phyloP scores from a whole-genome alignment of 2,329 filamentous ascomycete species.

The Zymoseptoria passerinii region DNA sequence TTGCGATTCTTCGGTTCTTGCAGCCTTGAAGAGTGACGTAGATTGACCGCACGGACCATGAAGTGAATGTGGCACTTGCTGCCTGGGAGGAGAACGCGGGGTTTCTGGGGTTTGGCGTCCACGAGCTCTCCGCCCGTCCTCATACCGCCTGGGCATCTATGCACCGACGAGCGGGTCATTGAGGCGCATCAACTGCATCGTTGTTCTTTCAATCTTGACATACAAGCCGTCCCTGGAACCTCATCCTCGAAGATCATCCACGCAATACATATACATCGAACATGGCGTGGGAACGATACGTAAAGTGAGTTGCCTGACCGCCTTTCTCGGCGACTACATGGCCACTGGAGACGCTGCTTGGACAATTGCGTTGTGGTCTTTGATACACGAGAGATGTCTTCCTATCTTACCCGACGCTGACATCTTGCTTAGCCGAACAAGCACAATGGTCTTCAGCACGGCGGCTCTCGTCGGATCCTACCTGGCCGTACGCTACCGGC shows the following conservation, averaged over 20 bases:
- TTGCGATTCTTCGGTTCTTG: background rate
- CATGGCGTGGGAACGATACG: conserved; percentile 12
- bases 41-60: no score
- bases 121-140: no score
- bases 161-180: background rate
- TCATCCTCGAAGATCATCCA: background rate
- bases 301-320: conserved; percentile 7
- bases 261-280: background rate
- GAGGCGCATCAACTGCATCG: background rate
- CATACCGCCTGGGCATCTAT: background rate
- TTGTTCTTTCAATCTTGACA: background rate
- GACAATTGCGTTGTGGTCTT: background rate
- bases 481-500: conserved; percentile 16
- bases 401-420: no score
- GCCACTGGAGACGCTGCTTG: background rate
- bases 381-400: background rate
- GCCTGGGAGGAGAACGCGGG: no score
- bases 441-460: conserved; percentile 21
- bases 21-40: no score
- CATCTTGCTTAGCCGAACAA: conserved; percentile 16
- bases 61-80: no score
- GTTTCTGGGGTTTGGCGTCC: no score
- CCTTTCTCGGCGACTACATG: background rate
- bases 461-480: conserved; percentile 20
- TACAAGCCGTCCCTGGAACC: background rate